Percentiles rank a stretch among this genome's conserved stretches.
These are phyloP conservation scores for Castanea sativa DNA, from an alignment of 306 rosid genomes.

Conservation along the genomic window DNA sequence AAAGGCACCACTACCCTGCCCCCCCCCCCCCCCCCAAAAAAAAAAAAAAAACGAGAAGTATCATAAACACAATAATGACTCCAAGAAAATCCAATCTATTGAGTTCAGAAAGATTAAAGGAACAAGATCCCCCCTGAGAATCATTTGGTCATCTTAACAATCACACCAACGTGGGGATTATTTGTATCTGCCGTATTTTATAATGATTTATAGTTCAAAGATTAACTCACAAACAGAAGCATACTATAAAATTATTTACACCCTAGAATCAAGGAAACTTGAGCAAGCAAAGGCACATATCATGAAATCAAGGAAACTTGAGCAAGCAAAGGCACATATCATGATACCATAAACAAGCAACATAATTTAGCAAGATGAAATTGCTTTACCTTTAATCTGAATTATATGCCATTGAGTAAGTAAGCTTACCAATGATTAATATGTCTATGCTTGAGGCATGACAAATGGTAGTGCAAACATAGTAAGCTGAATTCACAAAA, in stretches of 20 bases:
- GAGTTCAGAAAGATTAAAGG: conserved; percentile 6
- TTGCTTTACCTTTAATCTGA: background rate
- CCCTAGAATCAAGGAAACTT: conserved; percentile 13
- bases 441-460: conserved; percentile 42
- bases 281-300: conserved; percentile 6
- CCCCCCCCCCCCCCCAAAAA: conserved; percentile 36
- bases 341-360: conserved; percentile 14
- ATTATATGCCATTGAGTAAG: background rate
- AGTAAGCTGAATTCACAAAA: conserved; percentile 64
- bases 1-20: no score
- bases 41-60: conserved; percentile 24
- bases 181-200: conserved; percentile 61
- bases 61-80: conserved; percentile 9
- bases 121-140: conserved; percentile 51
- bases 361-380: conserved; percentile 14
- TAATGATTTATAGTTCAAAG: conserved; percentile 16
- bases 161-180: conserved; percentile 69
- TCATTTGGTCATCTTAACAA: conserved; percentile 75
- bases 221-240: conserved; percentile 10
- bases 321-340: conserved; percentile 9
- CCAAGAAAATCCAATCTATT: conserved; percentile 18
- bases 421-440: conserved; percentile 52
- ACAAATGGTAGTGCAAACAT: conserved; percentile 73
- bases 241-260: conserved; percentile 11
- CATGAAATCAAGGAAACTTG: conserved; percentile 4